A percentile compares a stretch with the other conserved stretches of the same genome.
phyloP scores from a whole-genome alignment of 2,329 filamentous ascomycete species.

The Ramularia endophylla region DNA sequence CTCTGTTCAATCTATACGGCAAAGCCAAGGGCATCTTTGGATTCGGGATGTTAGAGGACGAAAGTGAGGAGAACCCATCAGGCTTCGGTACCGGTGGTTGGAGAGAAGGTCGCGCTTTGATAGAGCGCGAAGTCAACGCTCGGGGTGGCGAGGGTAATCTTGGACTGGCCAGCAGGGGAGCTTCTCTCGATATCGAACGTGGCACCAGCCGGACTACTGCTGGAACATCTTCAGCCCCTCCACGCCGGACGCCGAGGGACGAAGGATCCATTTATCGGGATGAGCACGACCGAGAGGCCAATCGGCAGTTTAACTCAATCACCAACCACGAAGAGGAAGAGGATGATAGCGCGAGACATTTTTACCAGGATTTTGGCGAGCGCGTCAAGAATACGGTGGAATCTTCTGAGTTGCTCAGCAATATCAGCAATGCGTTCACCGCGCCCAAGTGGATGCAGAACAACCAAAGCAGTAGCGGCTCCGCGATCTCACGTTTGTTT shows the following conservation, averaged over 20 bases:
- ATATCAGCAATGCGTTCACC: conserved; percentile 62
- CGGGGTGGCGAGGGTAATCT: conserved; percentile 30
- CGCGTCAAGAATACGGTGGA: conserved; percentile 91
- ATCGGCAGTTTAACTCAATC: conserved; percentile 28
- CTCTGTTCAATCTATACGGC: conserved; percentile 84
- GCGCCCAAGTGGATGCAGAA: conserved; percentile 76
- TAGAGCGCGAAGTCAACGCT: conserved; percentile 67
- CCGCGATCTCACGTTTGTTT: conserved; percentile 29
- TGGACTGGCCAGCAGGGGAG: conserved; percentile 27
- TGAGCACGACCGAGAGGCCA: conserved; percentile 19
- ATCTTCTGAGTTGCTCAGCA: conserved; percentile 66
- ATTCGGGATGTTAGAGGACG: conserved; percentile 71
- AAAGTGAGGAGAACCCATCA: conserved; percentile 58
- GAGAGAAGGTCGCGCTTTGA: conserved; percentile 86
- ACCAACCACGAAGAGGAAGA: conserved; percentile 46
- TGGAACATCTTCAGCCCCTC: conserved; percentile 4
- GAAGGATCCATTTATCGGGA: conserved; percentile 9
- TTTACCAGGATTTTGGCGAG: conserved; percentile 78
- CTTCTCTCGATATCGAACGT: conserved; percentile 25
- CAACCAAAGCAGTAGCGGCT: conserved; percentile 30
- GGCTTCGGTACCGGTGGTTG: conserved; percentile 75
- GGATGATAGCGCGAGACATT: conserved; percentile 57
- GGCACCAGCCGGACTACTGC: neutral
- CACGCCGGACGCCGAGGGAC: conserved; percentile 4
- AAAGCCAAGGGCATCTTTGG: conserved; percentile 71